Evolutionary conservation across 345 rosid genomes (phyloP), one percentile per base, ranked within the genome.

Genomic region (Rhodamnia argentea): DNA sequence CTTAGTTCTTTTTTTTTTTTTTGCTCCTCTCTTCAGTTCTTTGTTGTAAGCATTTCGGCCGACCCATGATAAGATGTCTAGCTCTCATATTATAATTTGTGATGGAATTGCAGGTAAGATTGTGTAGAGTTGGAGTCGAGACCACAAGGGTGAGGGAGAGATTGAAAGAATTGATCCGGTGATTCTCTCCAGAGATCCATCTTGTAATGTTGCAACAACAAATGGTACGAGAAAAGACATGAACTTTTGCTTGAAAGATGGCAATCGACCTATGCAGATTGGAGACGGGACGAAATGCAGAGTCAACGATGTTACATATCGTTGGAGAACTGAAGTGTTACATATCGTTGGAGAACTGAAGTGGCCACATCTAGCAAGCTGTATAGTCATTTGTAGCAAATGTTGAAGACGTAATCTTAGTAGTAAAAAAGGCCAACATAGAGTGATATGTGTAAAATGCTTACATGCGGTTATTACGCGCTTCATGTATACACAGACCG

Each of bases 51-150:
- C 24, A 1, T 64, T 64, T 16, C 23, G 23, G 37, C 23, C 9
- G 78, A 40, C 78, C 24, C 78, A 5, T 64, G 78, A 18, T 64
- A 16, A 10, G 78, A 64, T 22, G 22, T 32, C 78, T 64, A 32
- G 44, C 47, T 64, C 47, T 64, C 44, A 64, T 16, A 16, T 32
- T 18, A 1, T 32, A 32, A 22, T 37, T 64, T 32, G 24, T 64
- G 44, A 64, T 64, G 47, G 11, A 64, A 64, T 84, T 85, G 57
- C 57, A 93, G 93, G 95, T 90, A 37, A 93, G 81, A 81, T 82
- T 92, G 70, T 84, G 83, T 18, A 91, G 94, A 89, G 86, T 92
- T 88, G 94, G 95, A 7, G 92, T 91, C 11, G 94, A 93, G 87
- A 93, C 93, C 29, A 40, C 90, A 82, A 89, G 91, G 70, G 88